Conservation (phyloP, 2,329 filamentous ascomycete genomes). For the Pseudovirgaria hyperparasitica region DNA sequence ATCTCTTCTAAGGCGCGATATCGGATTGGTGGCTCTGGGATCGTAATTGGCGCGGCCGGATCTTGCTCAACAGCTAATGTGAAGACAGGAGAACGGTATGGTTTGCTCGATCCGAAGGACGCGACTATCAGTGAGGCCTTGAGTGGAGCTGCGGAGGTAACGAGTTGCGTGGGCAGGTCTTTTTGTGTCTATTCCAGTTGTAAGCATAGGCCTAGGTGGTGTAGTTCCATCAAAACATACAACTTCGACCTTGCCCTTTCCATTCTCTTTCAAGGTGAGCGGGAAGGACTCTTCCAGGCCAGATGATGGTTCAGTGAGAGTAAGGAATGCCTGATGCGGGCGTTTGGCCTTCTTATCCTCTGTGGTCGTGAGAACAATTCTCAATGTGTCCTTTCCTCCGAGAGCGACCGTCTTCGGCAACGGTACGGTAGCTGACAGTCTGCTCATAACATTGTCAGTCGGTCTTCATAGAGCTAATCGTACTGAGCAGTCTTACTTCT, state of each 20-base stretch:
- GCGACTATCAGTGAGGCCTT: constrained; percentile 72
- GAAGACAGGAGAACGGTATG: constrained; percentile 60
- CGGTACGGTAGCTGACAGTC: constrained; percentile 37
- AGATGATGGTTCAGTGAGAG: constrained; percentile 59
- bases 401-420: constrained; percentile 54
- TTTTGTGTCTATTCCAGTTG: constrained; percentile 57
- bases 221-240: constrained; percentile 45
- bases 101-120: constrained; percentile 66
- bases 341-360: constrained; percentile 68
- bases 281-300: constrained; percentile 82
- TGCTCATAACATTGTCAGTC: constrained; percentile 11
- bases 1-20: constrained; percentile 80
- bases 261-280: constrained; percentile 71
- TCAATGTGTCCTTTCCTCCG: constrained; percentile 58
- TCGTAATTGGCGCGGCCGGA: constrained; percentile 43
- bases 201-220: constrained; percentile 6
- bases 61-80: constrained; percentile 56
- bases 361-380: constrained; percentile 68
- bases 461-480: constrained; percentile 1
- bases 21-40: constrained; percentile 57
- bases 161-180: constrained; percentile 76
- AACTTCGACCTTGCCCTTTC: constrained; percentile 74
- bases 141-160: constrained; percentile 54
- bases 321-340: constrained; percentile 87
- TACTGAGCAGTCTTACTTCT: constrained; percentile 48